Conservation (phyloP, 176 grass and related monocot genomes). For the Eleusine indica region DNA sequence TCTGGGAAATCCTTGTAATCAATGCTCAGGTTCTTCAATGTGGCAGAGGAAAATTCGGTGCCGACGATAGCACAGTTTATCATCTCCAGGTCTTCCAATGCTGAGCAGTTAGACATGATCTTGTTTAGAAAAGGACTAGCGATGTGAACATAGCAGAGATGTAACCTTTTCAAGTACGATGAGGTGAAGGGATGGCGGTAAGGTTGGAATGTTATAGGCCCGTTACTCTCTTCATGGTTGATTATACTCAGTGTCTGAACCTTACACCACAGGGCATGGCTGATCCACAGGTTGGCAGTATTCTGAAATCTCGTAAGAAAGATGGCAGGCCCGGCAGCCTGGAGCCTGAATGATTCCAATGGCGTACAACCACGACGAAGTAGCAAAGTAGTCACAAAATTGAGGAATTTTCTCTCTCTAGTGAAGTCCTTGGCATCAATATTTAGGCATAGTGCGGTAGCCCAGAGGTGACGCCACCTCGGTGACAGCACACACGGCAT, state of each 20-base stretch:
- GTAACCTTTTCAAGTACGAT: neutral
- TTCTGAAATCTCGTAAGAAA: neutral
- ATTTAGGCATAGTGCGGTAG: neutral
- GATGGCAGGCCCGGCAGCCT: neutral
- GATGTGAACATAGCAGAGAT: conserved; percentile 7
- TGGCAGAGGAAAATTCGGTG: conserved; percentile 11
- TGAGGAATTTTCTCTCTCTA: neutral
- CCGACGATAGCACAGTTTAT: neutral
- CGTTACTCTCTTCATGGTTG: neutral
- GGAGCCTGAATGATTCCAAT: neutral
- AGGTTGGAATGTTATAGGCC: neutral
- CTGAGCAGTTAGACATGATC: neutral
- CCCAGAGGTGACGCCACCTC: conserved; percentile 5
- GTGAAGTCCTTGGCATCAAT: neutral
- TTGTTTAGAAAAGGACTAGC: neutral
- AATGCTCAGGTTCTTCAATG: conserved; percentile 23
- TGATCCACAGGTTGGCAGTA: neutral
- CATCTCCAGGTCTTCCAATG: neutral
- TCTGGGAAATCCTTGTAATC: neutral
- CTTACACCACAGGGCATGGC: neutral
- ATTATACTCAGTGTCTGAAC: neutral
- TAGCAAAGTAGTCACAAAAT: neutral
- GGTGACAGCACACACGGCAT: neutral
- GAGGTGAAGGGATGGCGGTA: neutral
- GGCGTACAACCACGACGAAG: neutral